phyloP scores from a whole-genome alignment of 75 land plant genomes.

The Cunninghamia lanceolata region DNA sequence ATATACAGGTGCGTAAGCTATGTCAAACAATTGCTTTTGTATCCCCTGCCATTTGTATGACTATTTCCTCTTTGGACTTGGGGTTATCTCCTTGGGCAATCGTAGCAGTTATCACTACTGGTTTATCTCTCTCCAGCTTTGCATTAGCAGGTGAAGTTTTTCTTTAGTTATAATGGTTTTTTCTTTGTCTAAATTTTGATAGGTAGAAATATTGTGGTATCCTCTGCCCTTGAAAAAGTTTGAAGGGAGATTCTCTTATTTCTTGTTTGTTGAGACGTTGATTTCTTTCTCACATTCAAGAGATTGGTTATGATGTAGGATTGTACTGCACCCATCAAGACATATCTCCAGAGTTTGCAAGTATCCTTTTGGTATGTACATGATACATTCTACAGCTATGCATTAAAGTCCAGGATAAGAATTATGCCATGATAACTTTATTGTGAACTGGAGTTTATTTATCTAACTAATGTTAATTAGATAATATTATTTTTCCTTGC shows the following conservation, averaged over 20 bases:
- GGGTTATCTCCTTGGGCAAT: slow-evolving; percentile 75
- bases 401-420: background rate
- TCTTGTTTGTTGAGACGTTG: slow-evolving; percentile 2
- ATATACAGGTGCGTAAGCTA: slow-evolving; percentile 80
- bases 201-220: background rate
- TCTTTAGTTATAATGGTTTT: background rate
- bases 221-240: background rate
- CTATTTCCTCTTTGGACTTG: slow-evolving; percentile 62
- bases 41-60: slow-evolving; percentile 90
- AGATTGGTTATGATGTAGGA: slow-evolving; percentile 40
- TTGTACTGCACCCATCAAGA: slow-evolving; percentile 98
- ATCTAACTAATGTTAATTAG: background rate
- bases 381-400: background rate
- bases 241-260: background rate
- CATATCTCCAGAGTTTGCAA: slow-evolving; percentile 93
- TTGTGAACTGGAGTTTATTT: background rate
- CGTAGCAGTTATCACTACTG: slow-evolving; percentile 72
- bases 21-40: slow-evolving; percentile 94
- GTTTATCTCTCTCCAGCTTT: slow-evolving; percentile 89
- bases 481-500: background rate
- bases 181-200: background rate
- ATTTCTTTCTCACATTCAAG: slow-evolving; percentile 1
- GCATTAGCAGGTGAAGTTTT: slow-evolving; percentile 71
- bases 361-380: slow-evolving; percentile 83
- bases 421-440: background rate